These are phyloP conservation scores for Bretschneidera sinensis DNA, from an alignment of 345 rosid genomes.

Conservation along the genomic window DNA sequence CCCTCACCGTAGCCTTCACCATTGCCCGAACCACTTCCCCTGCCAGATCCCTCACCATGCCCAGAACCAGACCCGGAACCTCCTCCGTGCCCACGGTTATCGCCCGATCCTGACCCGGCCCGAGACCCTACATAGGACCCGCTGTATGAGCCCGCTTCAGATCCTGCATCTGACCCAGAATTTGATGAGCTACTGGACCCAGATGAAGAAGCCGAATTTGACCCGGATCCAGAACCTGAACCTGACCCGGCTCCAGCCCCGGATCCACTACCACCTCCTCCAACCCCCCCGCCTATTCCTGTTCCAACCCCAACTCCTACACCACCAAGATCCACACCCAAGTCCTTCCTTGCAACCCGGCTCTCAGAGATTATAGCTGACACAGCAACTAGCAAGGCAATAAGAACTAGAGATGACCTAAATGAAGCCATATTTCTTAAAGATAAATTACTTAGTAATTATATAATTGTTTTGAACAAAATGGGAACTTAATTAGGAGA, in stretches of 20 bases:
- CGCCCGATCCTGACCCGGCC: slow-evolving; percentile 50
- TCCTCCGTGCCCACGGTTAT: too few relatives aligned
- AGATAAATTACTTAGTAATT: too few relatives aligned
- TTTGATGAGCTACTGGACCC: slow-evolving; percentile 49
- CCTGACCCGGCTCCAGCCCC: slow-evolving; percentile 67
- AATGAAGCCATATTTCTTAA: too few relatives aligned
- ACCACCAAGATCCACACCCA: slow-evolving; percentile 77
- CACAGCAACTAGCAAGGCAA: slow-evolving; percentile 19
- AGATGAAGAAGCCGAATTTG: slow-evolving; percentile 41
- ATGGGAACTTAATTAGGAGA: too few relatives aligned
- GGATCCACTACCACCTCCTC: slow-evolving; percentile 58
- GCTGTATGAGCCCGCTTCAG: slow-evolving; percentile 66
- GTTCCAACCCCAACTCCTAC: slow-evolving; percentile 65
- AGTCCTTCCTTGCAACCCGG: slow-evolving; percentile 67
- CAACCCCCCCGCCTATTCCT: slow-evolving; percentile 59
- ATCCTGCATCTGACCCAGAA: slow-evolving; percentile 45
- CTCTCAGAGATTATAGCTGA: slow-evolving; percentile 37
- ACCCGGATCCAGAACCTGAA: slow-evolving; percentile 50
- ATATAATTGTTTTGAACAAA: too few relatives aligned
- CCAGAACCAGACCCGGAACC: slow-evolving; percentile 28
- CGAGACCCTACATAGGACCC: slow-evolving; percentile 73
- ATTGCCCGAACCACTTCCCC: slow-evolving; percentile 21
- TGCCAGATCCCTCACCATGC: slow-evolving; percentile 19
- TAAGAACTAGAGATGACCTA: not conserved
- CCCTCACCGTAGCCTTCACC: slow-evolving; percentile 32